phyloP scores from a whole-genome alignment of 31 red algal genomes.

The Asparagopsis taxiformis region DNA sequence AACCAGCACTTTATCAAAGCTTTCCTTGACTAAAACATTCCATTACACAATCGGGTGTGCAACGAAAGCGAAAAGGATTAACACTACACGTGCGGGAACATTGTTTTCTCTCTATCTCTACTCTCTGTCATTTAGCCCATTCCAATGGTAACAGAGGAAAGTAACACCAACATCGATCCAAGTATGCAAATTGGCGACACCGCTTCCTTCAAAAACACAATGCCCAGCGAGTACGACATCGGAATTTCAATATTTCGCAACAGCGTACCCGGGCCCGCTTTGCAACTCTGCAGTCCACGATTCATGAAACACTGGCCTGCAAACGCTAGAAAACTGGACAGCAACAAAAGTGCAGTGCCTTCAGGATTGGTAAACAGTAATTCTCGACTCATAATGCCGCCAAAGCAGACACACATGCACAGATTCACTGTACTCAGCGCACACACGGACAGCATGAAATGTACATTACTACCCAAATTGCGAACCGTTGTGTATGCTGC shows the following conservation, averaged over 20 bases:
- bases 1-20: too few species aligned
- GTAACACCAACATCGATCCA: slow-evolving; percentile 27
- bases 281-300: slow-evolving; percentile 35
- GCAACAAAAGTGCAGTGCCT: not conserved
- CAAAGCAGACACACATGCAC: not conserved
- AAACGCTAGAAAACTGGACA: slow-evolving; percentile 22
- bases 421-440: not conserved
- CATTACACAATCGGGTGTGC: too few species aligned
- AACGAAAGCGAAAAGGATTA: too few species aligned
- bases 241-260: slow-evolving; percentile 58
- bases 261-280: slow-evolving; percentile 30
- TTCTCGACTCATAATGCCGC: not conserved
- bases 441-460: slow-evolving; percentile 5
- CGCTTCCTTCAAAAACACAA: slow-evolving; percentile 36
- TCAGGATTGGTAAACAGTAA: not conserved
- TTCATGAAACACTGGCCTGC: slow-evolving; percentile 39
- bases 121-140: not conserved
- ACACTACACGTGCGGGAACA: too few species aligned
- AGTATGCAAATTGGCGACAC: not conserved
- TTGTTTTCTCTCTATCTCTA: too few species aligned
- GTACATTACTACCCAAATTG: not conserved
- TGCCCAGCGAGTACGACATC: slow-evolving; percentile 16
- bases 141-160: slow-evolving; percentile 13
- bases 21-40: too few species aligned
- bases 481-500: slow-evolving; percentile 13